Conservation (phyloP, 768 basidiomycete species). For the Suillus paluster region DNA sequence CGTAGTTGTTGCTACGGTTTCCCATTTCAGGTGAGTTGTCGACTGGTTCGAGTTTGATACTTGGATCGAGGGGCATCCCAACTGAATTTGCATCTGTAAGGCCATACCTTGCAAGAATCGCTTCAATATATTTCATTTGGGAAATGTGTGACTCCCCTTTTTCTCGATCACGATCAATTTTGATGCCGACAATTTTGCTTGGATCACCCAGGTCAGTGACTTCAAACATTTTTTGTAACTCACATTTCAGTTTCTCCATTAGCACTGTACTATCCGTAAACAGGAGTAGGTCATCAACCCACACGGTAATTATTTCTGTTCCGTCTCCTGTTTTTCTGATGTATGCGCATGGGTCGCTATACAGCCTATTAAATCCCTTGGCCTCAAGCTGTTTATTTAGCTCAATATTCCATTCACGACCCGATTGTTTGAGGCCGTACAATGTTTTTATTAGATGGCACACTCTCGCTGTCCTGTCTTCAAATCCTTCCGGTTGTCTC, state of each 20-base stretch:
- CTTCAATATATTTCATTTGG: slow-evolving; percentile 16
- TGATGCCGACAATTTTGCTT: slow-evolving; percentile 22
- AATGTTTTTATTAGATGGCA: slow-evolving; percentile 3
- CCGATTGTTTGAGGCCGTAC: background rate
- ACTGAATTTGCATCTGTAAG: slow-evolving; percentile 12
- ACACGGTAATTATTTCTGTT: slow-evolving; percentile 27
- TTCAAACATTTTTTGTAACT: slow-evolving; percentile 9
- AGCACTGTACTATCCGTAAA: background rate
- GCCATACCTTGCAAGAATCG: slow-evolving; percentile 3
- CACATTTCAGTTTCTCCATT: slow-evolving; percentile 4
- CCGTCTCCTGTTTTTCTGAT: background rate
- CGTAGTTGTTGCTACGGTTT: background rate
- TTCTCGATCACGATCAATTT: slow-evolving; percentile 3
- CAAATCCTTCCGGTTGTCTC: slow-evolving; percentile 39
- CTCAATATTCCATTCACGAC: background rate
- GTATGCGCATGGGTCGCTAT: slow-evolving; percentile 22
- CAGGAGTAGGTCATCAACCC: slow-evolving; percentile 15
- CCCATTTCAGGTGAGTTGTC: no score
- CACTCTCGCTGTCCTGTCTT: slow-evolving; percentile 28
- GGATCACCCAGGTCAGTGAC: slow-evolving; percentile 21
- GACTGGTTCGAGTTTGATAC: background rate
- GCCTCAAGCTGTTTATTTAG: slow-evolving; percentile 1
- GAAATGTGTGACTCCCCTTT: background rate
- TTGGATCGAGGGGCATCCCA: slow-evolving; percentile 4
- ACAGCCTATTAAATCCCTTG: slow-evolving; percentile 21